Evolutionary conservation across 768 basidiomycete species (phyloP).

Genomic region (Lentinula guzmanii): DNA sequence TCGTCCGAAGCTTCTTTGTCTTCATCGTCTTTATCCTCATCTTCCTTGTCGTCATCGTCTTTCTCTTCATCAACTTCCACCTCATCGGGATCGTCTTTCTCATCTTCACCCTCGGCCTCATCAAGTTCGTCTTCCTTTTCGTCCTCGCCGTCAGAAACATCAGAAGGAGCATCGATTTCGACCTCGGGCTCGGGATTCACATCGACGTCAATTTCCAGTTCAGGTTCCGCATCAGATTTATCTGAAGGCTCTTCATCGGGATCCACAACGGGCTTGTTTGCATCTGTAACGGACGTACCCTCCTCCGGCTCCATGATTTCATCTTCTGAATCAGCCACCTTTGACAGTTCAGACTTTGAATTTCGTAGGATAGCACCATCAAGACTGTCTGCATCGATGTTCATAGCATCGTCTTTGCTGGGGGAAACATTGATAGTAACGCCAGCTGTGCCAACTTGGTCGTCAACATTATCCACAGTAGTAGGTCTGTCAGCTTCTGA

Average conservation of each 20-base stretch:
- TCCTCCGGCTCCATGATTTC: not conserved
- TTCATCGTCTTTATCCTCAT: slow-evolving; percentile 23
- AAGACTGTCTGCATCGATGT: not conserved
- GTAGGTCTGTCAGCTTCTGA: not conserved
- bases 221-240: not conserved
- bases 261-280: not conserved
- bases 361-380: not conserved
- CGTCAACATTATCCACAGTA: not conserved
- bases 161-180: not conserved
- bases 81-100: slow-evolving; percentile 15
- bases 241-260: not conserved
- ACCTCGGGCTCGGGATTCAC: not conserved
- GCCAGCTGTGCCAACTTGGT: not conserved
- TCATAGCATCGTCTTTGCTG: not conserved
- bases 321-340: not conserved
- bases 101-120: slow-evolving; percentile 11
- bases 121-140: slow-evolving; percentile 12
- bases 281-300: not conserved
- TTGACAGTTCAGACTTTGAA: not conserved
- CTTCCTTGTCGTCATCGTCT: not conserved
- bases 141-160: slow-evolving; percentile 17
- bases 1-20: slow-evolving; percentile 11
- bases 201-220: not conserved
- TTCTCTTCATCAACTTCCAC: slow-evolving; percentile 21
- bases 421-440: slow-evolving; percentile 14